Conservation (phyloP, 371 early-diverging fungal genomes). For the Apophysomyces variabilis region DNA sequence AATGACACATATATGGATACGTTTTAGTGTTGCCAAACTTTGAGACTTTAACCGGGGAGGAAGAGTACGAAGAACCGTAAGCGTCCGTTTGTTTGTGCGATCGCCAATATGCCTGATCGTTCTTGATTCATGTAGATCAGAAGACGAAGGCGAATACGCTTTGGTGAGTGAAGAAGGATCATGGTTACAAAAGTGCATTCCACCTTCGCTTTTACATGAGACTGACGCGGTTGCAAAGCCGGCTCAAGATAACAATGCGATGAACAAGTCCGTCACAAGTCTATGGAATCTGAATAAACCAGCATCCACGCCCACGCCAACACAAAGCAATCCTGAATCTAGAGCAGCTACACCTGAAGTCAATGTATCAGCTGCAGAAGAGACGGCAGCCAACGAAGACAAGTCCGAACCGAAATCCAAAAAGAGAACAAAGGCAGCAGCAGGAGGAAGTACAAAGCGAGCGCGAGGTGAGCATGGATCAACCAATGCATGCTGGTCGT, state of each 20-base stretch:
- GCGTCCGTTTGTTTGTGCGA: not conserved
- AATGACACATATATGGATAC: not conserved
- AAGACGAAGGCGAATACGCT: slow-evolving; percentile 49
- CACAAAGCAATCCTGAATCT: slow-evolving; percentile 8
- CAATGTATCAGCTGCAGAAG: slow-evolving; percentile 20
- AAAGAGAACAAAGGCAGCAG: slow-evolving; percentile 45
- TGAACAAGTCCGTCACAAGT: slow-evolving; percentile 76
- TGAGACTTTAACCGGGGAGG: slow-evolving; percentile 13
- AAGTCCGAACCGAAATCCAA: slow-evolving; percentile 37
- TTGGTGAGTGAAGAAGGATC: slow-evolving; percentile 36
- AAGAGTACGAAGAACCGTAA: slow-evolving; percentile 16
- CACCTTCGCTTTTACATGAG: slow-evolving; percentile 16
- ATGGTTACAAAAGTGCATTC: slow-evolving; percentile 10
- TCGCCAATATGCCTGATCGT: slow-evolving; percentile 13
- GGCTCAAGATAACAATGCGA: slow-evolving; percentile 64
- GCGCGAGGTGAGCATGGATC: slow-evolving; percentile 30
- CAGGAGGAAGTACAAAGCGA: slow-evolving; percentile 33
- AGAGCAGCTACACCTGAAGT: slow-evolving; percentile 27
- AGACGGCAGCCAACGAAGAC: slow-evolving; percentile 15
- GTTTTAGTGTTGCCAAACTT: slow-evolving; percentile 20
- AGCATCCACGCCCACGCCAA: not conserved
- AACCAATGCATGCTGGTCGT: not conserved
- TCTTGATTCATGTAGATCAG: slow-evolving; percentile 24
- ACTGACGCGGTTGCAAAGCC: slow-evolving; percentile 34
- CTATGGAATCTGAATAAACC: slow-evolving; percentile 64